Evolutionary conservation across 2,329 filamentous ascomycete species (phyloP).

Genomic region (Arthroderma uncinatum): DNA sequence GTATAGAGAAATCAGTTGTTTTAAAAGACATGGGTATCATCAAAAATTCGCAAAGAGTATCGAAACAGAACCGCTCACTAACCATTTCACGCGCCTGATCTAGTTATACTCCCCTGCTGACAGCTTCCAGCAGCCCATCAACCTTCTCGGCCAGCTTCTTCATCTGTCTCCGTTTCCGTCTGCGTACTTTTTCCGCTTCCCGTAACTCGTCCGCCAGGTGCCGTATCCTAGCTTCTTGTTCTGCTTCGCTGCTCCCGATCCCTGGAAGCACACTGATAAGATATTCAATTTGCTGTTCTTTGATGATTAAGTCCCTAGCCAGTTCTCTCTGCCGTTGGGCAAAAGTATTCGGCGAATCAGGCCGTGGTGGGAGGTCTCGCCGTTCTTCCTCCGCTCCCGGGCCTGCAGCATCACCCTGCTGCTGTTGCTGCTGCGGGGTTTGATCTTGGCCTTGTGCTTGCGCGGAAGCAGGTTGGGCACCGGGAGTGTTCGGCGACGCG

Average conservation of each 20-base stretch:
- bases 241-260: slow-evolving; percentile 34
- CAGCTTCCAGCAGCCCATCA: slow-evolving; percentile 34
- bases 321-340: slow-evolving; percentile 36
- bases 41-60: neutral
- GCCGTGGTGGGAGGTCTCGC: slow-evolving; percentile 14
- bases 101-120: slow-evolving; percentile 23
- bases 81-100: neutral
- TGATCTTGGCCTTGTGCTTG: slow-evolving; percentile 16
- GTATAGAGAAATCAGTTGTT: neutral
- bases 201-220: slow-evolving; percentile 36
- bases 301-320: slow-evolving; percentile 39
- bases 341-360: slow-evolving; percentile 34
- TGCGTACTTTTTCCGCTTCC: slow-evolving; percentile 34
- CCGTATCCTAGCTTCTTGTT: slow-evolving; percentile 36
- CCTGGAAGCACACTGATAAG: slow-evolving; percentile 38
- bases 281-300: slow-evolving; percentile 42
- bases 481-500: slow-evolving; percentile 19
- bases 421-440: slow-evolving; percentile 13
- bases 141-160: slow-evolving; percentile 30
- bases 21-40: neutral
- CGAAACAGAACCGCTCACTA: neutral
- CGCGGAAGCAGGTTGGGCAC: slow-evolving; percentile 10
- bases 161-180: slow-evolving; percentile 33
- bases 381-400: neutral
- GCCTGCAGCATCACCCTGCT: neutral